These are phyloP conservation scores for Cryptosporidium canis DNA, from an alignment of 169 alveolate species.

Conservation along the genomic window DNA sequence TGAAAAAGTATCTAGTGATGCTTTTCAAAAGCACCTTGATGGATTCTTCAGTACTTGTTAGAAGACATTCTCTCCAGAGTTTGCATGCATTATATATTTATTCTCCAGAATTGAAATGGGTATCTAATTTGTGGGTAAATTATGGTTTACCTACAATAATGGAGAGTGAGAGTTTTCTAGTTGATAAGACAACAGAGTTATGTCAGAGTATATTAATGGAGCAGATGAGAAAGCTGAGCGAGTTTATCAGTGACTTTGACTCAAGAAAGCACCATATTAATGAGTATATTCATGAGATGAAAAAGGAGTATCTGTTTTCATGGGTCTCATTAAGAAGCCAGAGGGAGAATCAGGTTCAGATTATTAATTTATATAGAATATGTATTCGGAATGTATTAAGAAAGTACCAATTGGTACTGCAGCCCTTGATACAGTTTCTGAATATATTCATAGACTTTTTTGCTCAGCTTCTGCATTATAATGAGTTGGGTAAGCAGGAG, in stretches of 20 bases:
- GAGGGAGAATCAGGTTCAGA: constrained; percentile 52
- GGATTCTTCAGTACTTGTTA: constrained; percentile 52
- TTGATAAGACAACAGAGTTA: constrained; percentile 57
- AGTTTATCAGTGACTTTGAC: background rate
- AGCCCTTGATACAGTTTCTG: constrained; percentile 25
- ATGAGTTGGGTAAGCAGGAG: background rate
- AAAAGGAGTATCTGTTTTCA: constrained; percentile 35
- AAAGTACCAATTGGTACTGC: constrained; percentile 50
- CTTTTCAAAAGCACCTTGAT: constrained; percentile 36
- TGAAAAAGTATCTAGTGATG: background rate
- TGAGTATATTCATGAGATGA: constrained; percentile 1
- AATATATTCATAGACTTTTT: constrained; percentile 44
- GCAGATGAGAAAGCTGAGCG: constrained; percentile 37
- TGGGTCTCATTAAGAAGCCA: constrained; percentile 48
- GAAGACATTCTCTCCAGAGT: constrained; percentile 60
- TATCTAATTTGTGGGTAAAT: constrained; percentile 43
- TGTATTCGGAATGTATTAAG: constrained; percentile 30
- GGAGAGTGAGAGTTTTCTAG: constrained; percentile 37
- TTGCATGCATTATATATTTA: constrained; percentile 2
- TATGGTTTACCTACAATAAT: constrained; percentile 60
- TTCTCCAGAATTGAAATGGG: constrained; percentile 55
- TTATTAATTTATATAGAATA: constrained; percentile 16
- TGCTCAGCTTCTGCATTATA: background rate
- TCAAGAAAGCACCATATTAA: background rate
- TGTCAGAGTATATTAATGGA: constrained; percentile 31